Evolutionary conservation across 495 filamentous ascomycete species (phyloP), one percentile per base, ranked within the genome.

Genomic region (Arthonia radiata): DNA sequence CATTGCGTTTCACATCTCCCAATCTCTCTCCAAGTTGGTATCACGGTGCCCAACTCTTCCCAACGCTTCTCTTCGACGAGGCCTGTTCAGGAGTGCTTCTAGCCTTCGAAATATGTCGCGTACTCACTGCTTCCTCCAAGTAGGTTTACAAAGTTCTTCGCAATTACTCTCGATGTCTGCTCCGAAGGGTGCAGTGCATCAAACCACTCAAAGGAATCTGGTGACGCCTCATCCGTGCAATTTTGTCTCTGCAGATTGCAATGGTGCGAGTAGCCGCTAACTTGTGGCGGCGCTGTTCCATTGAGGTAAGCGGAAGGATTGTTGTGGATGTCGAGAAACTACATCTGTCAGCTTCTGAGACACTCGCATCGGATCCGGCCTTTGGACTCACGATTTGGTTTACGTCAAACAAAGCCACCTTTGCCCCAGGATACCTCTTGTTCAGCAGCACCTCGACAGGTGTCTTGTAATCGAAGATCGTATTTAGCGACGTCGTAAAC

Each of bases 131-230:
- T 50, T 9, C 68, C 66, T 15, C 47, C 42, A 5, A 76, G 42
- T 0, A 68, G 58, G 21, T 64, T 57, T 13, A 64, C 44, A 46
- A 76, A 75, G 35, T 64, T 56, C 29, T 49, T 40, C 10, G 58
- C 71, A 32, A 79, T 53, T 12, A 57, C 35, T 24, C 52, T 27
- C 28, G 53, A 42, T 5, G 61, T 54, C 47, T 61, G 56, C 40
- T 63, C 49, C n/a, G 56, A 61, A 10, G 71, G 67, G 46, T 79
- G 73, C 39, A 78, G 43, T 39, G 64, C 59, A 45, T 78, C 71
- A 31, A 54, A 59, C 54, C 58, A 59, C 37, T 58, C 28, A 31
- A 51, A 67, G 16, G 42, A 53, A 32, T 56, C 50, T 31, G 37
- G 41, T 14, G 30, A 37, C 15, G 40, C 37, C 7, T 39, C 29